Evolutionary conservation across 2,329 filamentous ascomycete genomes (phyloP).

Genomic region (Ampelomyces quisqualis): DNA sequence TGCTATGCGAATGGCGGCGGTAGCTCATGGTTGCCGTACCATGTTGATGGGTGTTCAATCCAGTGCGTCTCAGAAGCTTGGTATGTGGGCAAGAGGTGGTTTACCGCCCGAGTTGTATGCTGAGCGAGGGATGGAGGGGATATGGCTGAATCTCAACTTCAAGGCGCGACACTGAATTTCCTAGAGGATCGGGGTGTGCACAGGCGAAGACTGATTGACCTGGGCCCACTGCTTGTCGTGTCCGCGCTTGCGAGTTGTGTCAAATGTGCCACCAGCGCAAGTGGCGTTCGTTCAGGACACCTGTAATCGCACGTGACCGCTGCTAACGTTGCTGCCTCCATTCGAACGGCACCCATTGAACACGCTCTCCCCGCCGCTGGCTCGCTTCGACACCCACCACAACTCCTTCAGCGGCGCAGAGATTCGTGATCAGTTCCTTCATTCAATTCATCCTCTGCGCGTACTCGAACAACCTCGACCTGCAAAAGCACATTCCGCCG

Average conservation of each 20-base stretch:
- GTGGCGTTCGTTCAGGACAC: background rate
- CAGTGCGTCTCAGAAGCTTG: background rate
- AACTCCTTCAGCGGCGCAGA: background rate
- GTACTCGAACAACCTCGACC: background rate
- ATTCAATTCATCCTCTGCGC: background rate
- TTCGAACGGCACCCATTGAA: too few species aligned
- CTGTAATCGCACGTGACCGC: background rate
- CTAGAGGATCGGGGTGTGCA: background rate
- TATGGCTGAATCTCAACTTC: slow-evolving; percentile 17
- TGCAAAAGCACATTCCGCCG: background rate
- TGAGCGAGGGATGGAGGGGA: slow-evolving; percentile 17
- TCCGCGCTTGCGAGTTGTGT: slow-evolving; percentile 5
- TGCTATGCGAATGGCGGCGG: background rate
- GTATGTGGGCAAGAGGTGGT: too few species aligned
- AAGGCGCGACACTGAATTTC: slow-evolving; percentile 6
- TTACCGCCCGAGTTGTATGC: too few species aligned
- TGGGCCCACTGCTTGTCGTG: slow-evolving; percentile 21
- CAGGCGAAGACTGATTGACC: too few species aligned
- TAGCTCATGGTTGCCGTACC: slow-evolving; percentile 24
- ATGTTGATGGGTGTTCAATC: slow-evolving; percentile 22
- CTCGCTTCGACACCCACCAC: too few species aligned
- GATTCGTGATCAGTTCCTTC: background rate
- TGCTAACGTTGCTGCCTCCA: too few species aligned
- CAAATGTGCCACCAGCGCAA: too few species aligned
- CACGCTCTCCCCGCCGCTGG: too few species aligned